These are phyloP conservation scores for Wakefieldia striispora DNA, from an alignment of 768 basidiomycete species.

Conservation along the genomic window DNA sequence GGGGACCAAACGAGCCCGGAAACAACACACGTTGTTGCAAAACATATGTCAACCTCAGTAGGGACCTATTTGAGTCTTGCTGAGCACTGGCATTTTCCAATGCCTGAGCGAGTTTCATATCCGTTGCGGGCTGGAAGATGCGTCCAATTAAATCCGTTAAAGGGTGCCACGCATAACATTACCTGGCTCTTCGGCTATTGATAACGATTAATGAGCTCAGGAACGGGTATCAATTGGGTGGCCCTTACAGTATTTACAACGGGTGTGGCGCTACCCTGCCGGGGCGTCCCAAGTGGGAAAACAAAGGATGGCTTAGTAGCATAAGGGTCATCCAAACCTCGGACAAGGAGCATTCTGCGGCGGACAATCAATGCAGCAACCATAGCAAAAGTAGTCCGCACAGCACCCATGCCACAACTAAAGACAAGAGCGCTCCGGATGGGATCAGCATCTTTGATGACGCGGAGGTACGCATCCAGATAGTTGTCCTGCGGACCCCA, in stretches of 20 bases:
- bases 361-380: constrained; percentile 86
- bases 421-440: constrained; percentile 82
- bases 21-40: constrained; percentile 66
- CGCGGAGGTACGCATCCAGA: constrained; percentile 85
- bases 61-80: constrained; percentile 72
- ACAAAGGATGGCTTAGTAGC: constrained; percentile 35
- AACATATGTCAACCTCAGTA: constrained; percentile 76
- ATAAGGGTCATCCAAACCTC: constrained; percentile 80
- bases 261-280: constrained; percentile 29
- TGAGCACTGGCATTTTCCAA: constrained; percentile 77
- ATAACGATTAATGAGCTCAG: constrained; percentile 3
- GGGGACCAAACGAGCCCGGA: not conserved
- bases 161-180: constrained; percentile 1
- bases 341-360: constrained; percentile 63
- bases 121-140: constrained; percentile 41
- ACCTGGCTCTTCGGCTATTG: constrained; percentile 31
- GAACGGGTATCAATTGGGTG: not conserved
- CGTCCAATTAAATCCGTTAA: constrained; percentile 8
- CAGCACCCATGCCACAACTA: constrained; percentile 96
- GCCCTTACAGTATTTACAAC: constrained; percentile 52
- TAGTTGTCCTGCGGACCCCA: constrained; percentile 71
- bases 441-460: constrained; percentile 80
- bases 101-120: constrained; percentile 57
- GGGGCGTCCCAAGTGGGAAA: constrained; percentile 8
- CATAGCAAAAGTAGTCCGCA: constrained; percentile 97